Base-by-base conservation (phyloP, 495 filamentous ascomycete species). In the Thozetella sp. region DNA sequence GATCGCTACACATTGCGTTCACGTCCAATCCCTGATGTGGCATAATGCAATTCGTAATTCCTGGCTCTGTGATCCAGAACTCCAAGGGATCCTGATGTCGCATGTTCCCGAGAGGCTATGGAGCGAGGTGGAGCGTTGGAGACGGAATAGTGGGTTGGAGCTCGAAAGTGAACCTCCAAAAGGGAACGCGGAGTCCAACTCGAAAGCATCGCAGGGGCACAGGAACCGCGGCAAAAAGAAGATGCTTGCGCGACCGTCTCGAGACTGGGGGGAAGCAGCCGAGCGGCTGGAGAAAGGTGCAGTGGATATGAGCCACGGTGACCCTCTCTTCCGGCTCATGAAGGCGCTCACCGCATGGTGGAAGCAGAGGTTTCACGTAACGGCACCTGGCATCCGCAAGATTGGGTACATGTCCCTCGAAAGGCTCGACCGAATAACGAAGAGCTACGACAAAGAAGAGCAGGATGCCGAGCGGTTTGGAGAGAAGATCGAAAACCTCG, bases 31-130 rank as follows among this genome's bases (percentile, higher is more conserved):
- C 58, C 74, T 99, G 50, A 83, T 99, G 48, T 95, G 87, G 73
- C 93, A 97, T 65, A 97, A 97, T 70, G 82, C 89, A 0, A 67
- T 96, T 20, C 88, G 95, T 23, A 99, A 97, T 72, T 67, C 84
- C 9, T 99, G 95, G 94, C 69, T 88, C 23, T 93, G 91, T 61
- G 93, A 98, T 66, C 65, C 82, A 22, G 84, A 91, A 55, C 77
- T 93, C 9, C 93, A 97, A 65, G 86, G 86, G 19, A 90, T 90
- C 52, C 73, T 99, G 54, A 73, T 93, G 1, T 83, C 84, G 12
- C 88, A 91, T 56, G 56, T 99, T 23, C 85, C 89, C 0, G 80
- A 85, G 2, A 81, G 57, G 77, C 61, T 83, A n/a, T 75, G 86
- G 74, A 85, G 90, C 15, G 92, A 91, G 69, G 78, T 96, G 3